Evolutionary conservation across 371 early-diverging fungal genomes (phyloP).

Genomic region (Capillidium rhysosporum): DNA sequence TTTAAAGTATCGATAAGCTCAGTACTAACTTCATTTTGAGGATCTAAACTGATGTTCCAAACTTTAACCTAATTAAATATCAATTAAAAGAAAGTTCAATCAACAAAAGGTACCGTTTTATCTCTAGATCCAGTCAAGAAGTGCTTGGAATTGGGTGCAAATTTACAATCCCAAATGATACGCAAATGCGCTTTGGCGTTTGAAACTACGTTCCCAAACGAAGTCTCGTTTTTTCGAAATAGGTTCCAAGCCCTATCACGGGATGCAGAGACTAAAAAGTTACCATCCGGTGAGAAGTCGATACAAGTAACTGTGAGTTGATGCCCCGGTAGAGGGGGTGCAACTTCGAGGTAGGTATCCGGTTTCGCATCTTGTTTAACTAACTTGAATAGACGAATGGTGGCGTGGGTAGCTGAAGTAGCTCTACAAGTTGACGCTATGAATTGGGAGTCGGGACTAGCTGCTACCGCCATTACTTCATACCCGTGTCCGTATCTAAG

Average conservation of each 20-base stretch:
- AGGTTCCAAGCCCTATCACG: slow-evolving; percentile 82
- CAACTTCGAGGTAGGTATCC: slow-evolving; percentile 44
- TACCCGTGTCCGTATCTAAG: slow-evolving; percentile 71
- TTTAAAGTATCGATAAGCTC: slow-evolving; percentile 31
- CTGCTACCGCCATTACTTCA: slow-evolving; percentile 62
- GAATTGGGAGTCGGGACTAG: slow-evolving; percentile 39
- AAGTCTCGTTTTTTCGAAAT: slow-evolving; percentile 22
- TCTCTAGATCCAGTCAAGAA: slow-evolving; percentile 90
- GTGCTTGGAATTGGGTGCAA: slow-evolving; percentile 50
- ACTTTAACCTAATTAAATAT: slow-evolving; percentile 30
- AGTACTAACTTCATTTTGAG: not conserved
- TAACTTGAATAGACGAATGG: slow-evolving; percentile 40
- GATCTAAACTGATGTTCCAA: slow-evolving; percentile 24
- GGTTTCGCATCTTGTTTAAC: slow-evolving; percentile 10
- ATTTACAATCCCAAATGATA: slow-evolving; percentile 83
- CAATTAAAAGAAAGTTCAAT: not conserved
- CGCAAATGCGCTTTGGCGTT: slow-evolving; percentile 70
- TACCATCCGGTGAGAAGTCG: slow-evolving; percentile 51
- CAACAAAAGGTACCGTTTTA: slow-evolving; percentile 30
- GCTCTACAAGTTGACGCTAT: slow-evolving; percentile 75
- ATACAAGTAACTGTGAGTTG: slow-evolving; percentile 68
- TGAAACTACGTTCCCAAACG: slow-evolving; percentile 18
- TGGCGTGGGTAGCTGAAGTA: slow-evolving; percentile 51
- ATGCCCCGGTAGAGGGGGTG: slow-evolving; percentile 44
- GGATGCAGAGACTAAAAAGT: slow-evolving; percentile 54